phyloP scores from a whole-genome alignment of 768 basidiomycete genomes.

The Termitomyces sp. region DNA sequence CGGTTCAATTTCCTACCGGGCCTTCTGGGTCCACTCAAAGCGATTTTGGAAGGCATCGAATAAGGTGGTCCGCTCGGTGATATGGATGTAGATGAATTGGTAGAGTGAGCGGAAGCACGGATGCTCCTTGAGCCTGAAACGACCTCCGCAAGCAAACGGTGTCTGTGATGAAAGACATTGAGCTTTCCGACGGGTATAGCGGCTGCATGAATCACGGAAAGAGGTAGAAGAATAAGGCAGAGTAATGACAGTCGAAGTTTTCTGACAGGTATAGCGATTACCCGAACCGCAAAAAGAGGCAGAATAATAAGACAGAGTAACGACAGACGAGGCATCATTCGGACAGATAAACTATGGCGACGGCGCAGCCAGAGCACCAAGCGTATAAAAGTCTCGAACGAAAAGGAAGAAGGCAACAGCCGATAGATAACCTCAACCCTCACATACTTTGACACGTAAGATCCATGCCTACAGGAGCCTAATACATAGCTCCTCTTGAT shows the following conservation, averaged over 20 bases:
- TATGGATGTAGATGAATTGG: background rate
- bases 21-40: background rate
- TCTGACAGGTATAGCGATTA: constrained; percentile 7
- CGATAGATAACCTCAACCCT: background rate
- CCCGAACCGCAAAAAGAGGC: constrained; percentile 4
- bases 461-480: background rate
- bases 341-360: background rate
- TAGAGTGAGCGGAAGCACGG: background rate
- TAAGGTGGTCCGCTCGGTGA: background rate
- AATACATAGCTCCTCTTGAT: too few species aligned
- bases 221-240: constrained; percentile 2
- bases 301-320: constrained; percentile 8
- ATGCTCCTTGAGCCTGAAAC: background rate
- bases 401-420: background rate
- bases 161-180: background rate
- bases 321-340: constrained; percentile 3
- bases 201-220: constrained; percentile 5
- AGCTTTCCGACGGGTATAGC: constrained; percentile 7
- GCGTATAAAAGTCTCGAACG: background rate
- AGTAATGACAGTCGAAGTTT: background rate
- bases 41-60: background rate
- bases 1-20: background rate
- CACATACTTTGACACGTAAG: constrained; percentile 1
- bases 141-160: background rate
- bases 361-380: constrained; percentile 10